Conservation (phyloP, 192 early-diverging fungal species). For the Mortierella claussenii region DNA sequence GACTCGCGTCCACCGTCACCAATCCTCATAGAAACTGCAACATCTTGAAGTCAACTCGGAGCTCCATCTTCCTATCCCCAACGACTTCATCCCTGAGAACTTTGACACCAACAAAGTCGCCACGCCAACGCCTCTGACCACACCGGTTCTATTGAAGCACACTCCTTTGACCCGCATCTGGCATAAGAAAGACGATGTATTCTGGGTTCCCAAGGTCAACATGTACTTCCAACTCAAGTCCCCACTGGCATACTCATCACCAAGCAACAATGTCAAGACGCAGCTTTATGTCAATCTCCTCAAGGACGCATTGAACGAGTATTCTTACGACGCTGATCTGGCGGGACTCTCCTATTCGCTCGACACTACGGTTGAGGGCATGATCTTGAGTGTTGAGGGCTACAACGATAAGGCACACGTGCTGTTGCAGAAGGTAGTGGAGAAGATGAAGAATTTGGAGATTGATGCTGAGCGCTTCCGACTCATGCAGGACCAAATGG, state of each 20-base stretch:
- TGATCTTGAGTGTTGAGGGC: conserved; percentile 77
- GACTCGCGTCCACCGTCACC: background rate
- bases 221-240: conserved; percentile 75
- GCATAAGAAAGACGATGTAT: conserved; percentile 96
- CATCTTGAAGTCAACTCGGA: conserved; percentile 60
- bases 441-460: conserved; percentile 70
- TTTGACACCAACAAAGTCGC: conserved; percentile 71
- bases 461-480: conserved; percentile 80
- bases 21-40: conserved; percentile 56
- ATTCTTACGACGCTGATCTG: conserved; percentile 90
- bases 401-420: conserved; percentile 89
- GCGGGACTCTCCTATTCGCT: conserved; percentile 86
- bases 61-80: conserved; percentile 76
- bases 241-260: conserved; percentile 82
- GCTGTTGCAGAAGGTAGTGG: conserved; percentile 76
- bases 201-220: conserved; percentile 90
- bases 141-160: conserved; percentile 66
- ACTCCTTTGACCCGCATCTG: conserved; percentile 75
- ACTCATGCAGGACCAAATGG: conserved; percentile 81
- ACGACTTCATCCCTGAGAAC: conserved; percentile 88
- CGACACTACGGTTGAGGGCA: conserved; percentile 75
- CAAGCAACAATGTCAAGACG: conserved; percentile 74
- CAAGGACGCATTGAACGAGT: conserved; percentile 86
- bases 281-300: conserved; percentile 81
- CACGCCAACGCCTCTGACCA: conserved; percentile 16